Evolutionary conservation across 345 rosid species (phyloP).

Genomic region (Trapa bicornis): DNA sequence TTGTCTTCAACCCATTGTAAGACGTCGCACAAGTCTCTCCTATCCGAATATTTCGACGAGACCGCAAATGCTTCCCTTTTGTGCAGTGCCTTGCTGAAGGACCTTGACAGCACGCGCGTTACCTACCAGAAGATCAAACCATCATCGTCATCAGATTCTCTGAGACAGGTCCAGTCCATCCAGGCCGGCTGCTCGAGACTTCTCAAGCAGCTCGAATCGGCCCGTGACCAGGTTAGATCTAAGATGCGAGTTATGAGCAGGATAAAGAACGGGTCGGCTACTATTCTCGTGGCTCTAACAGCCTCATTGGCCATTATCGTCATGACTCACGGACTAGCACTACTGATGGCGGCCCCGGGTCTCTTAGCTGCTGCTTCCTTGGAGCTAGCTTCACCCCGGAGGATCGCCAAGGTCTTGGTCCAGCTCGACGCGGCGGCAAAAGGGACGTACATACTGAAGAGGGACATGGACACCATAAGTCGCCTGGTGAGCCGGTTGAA

Average conservation of each 20-base stretch:
- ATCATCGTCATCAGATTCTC: conserved; percentile 13
- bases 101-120: conserved; percentile 34
- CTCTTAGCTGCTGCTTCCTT: conserved; percentile 23
- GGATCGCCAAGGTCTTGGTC: conserved; percentile 25
- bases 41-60: conserved; percentile 40
- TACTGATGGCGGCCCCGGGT: conserved; percentile 52
- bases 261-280: conserved; percentile 43
- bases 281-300: conserved; percentile 46
- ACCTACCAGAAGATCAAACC: conserved; percentile 21
- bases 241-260: conserved; percentile 24
- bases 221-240: conserved; percentile 33
- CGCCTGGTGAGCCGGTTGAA: conserved; percentile 44
- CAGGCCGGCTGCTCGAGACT: conserved; percentile 30
- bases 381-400: conserved; percentile 23
- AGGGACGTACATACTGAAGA: conserved; percentile 59
- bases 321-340: conserved; percentile 58
- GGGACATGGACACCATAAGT: conserved; percentile 62
- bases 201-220: conserved; percentile 41
- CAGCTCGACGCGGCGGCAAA: conserved; percentile 66
- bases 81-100: conserved; percentile 41
- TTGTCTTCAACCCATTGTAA: conserved; percentile 19
- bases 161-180: conserved; percentile 19
- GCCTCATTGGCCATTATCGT: conserved; percentile 43
- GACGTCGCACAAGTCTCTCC: conserved; percentile 19
- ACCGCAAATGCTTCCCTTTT: conserved; percentile 51